A percentile compares a stretch with the other conserved stretches of the same genome.
These are phyloP conservation scores for Lachancea thermotolerans DNA, from an alignment of 805 yeast species.

Conservation along the genomic window DNA sequence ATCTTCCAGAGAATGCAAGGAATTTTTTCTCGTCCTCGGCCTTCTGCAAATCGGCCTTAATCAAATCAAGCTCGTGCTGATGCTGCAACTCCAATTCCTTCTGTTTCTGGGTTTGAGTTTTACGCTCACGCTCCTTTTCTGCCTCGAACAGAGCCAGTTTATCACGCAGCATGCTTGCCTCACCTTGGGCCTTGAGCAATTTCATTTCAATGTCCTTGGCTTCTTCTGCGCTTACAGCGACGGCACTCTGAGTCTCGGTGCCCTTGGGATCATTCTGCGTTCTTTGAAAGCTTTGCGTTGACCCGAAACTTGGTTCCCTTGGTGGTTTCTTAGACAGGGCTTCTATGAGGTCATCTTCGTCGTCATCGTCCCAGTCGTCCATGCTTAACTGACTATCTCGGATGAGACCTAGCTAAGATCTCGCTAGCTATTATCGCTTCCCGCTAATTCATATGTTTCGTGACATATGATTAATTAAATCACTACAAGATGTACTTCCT, in stretches of 20 bases:
- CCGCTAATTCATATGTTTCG: no score
- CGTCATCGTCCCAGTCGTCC: constrained; percentile 7
- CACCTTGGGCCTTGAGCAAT: constrained; percentile 63
- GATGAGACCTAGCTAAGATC: not conserved
- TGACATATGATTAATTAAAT: no score
- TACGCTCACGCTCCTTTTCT: constrained; percentile 36
- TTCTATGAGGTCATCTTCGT: constrained; percentile 39
- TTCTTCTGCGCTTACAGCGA: not conserved
- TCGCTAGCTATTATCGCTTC: no score
- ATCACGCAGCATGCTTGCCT: constrained; percentile 68
- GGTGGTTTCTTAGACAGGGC: constrained; percentile 42
- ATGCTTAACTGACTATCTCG: not conserved
- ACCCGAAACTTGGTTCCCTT: constrained; percentile 6
- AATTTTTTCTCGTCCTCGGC: constrained; percentile 53
- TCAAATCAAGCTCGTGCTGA: constrained; percentile 32
- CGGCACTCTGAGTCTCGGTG: not conserved
- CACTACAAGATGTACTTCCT: no score
- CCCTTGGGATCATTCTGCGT: no score
- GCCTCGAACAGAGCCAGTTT: constrained; percentile 46
- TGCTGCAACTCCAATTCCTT: constrained; percentile 19
- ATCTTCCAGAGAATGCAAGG: constrained; percentile 42
- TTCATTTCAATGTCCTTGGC: constrained; percentile 14
- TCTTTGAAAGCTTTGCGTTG: not conserved
- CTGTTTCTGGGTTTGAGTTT: constrained; percentile 22
- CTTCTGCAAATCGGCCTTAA: constrained; percentile 38